Evolutionary conservation across 495 filamentous ascomycete species (phyloP).

Genomic region (Aspergillus steynii): DNA sequence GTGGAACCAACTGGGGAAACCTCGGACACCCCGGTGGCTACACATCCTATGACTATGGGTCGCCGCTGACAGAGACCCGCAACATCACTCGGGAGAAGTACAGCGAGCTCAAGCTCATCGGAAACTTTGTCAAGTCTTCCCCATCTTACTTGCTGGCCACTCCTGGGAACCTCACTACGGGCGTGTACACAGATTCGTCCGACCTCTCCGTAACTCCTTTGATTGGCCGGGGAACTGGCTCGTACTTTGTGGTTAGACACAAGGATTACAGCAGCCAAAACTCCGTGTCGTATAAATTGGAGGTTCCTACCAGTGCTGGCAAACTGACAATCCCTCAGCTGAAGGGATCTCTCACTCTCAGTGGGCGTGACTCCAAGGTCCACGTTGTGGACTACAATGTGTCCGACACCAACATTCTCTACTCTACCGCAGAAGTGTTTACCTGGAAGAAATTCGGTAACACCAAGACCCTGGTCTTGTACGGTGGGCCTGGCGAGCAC

Average conservation of each 20-base stretch:
- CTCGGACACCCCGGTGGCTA: slow-evolving; percentile 71
- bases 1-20: slow-evolving; percentile 87
- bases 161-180: slow-evolving; percentile 50
- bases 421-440: slow-evolving; percentile 76
- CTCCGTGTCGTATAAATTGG: slow-evolving; percentile 62
- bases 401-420: slow-evolving; percentile 62
- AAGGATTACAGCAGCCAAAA: slow-evolving; percentile 55
- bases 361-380: slow-evolving; percentile 74
- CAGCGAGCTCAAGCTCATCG: slow-evolving; percentile 72
- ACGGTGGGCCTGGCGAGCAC: slow-evolving; percentile 66
- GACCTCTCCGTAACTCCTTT: slow-evolving; percentile 61
- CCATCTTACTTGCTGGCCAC: slow-evolving; percentile 62
- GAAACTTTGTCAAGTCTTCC: slow-evolving; percentile 69
- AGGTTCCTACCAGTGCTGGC: slow-evolving; percentile 61
- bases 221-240: slow-evolving; percentile 51
- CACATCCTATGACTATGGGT: slow-evolving; percentile 73
- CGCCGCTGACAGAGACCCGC: slow-evolving; percentile 67
- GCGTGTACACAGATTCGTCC: slow-evolving; percentile 48
- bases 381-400: slow-evolving; percentile 75
- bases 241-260: slow-evolving; percentile 69
- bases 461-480: slow-evolving; percentile 65
- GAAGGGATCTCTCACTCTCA: slow-evolving; percentile 59
- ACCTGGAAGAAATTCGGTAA: slow-evolving; percentile 65
- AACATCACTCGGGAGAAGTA: slow-evolving; percentile 72
- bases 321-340: slow-evolving; percentile 63